Base-by-base conservation (phyloP, 495 filamentous ascomycete genomes). In the Apodospora peruviana region DNA sequence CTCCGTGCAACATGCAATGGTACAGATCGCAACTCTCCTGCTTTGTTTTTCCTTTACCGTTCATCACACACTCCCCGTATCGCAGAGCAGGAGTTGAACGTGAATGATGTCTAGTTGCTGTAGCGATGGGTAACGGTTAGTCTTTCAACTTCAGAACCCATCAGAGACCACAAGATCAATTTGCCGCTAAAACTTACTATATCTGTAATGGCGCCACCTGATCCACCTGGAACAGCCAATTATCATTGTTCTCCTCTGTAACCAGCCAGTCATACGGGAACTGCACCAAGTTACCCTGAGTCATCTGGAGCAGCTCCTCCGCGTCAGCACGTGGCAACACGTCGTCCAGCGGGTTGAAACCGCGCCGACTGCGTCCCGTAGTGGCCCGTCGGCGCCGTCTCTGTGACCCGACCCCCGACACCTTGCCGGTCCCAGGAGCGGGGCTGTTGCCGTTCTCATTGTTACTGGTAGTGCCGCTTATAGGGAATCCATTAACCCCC, bases 191-290 rank as follows among this genome's bases (percentile, higher is more conserved):
- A 45, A 80, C 90, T 81, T 80, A 95, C 91, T 97, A 98, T 50
- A 98, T 98, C 70, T 95, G 88, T 70, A 97, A 73, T 43, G 93
- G 93, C 54, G 93, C 94, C 62, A 98, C 81, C 60, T 93, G 86
- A 65, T 98, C 93, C 40, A 96, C 84, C 66, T 88, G 88, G 66
- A 96, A 97, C 40, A 97, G 80, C 94, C 94, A 98, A 62, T 96
- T 95, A 34, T 89, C 90, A 53, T 86, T 88, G 56, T 84, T 80
- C 71, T 96, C 93, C 69, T 96, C 94, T 56, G 83, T 84, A 45
- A 79, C 78, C 40, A 98, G 79, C 89, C 94, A 98, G 50, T 98
- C 87, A 62, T 95, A 93, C 14, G 93, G 93, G 75, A 91, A 98
- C 45, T 88, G 66, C 22, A 98, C 91, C 34, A 98, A 70, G 65